A percentile compares a stretch with the other conserved stretches of the same genome.
Evolutionary conservation across 2,329 filamentous ascomycete genomes (phyloP).

Genomic region (Pestalotiopsis sp.): DNA sequence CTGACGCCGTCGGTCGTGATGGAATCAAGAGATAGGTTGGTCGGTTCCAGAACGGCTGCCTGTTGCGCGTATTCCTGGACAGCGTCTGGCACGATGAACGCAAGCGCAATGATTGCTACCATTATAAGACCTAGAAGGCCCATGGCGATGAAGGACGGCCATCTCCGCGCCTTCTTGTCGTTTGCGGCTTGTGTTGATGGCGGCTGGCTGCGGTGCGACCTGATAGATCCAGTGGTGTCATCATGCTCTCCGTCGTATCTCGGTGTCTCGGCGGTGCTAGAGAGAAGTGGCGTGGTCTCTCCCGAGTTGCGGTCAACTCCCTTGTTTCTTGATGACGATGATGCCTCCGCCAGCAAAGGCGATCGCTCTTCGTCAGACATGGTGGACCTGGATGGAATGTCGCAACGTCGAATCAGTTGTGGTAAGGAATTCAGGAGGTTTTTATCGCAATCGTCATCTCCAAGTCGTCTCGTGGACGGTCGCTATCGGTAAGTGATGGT

Average conservation of each 20-base stretch:
- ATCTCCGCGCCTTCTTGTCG: constrained; percentile 54
- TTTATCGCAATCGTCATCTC: neutral
- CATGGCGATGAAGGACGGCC: constrained; percentile 80
- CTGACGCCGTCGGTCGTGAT: constrained; percentile 79
- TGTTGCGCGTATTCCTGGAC: constrained; percentile 86
- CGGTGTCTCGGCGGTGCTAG: constrained; percentile 36
- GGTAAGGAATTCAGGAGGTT: neutral
- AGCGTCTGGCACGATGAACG: constrained; percentile 78
- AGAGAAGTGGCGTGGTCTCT: constrained; percentile 58
- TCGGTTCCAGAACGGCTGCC: constrained; percentile 80
- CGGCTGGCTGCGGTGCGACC: constrained; percentile 27
- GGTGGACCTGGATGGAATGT: constrained; percentile 2
- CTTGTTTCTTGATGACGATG: constrained; percentile 25
- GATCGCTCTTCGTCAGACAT: constrained; percentile 51
- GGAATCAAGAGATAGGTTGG: constrained; percentile 80
- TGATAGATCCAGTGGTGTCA: constrained; percentile 34
- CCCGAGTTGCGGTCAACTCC: constrained; percentile 22
- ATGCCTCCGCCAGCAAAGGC: constrained; percentile 43
- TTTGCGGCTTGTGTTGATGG: constrained; percentile 32
- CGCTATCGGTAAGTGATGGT: neutral
- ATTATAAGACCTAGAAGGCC: constrained; percentile 63
- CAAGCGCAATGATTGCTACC: constrained; percentile 72
- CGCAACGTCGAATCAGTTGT: neutral
- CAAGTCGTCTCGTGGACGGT: neutral
- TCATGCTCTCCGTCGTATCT: constrained; percentile 42